Evolutionary conservation across 2,329 filamentous ascomycete genomes (phyloP), one percentile per base, ranked within the genome.

Genomic region (Fusarium sp.): DNA sequence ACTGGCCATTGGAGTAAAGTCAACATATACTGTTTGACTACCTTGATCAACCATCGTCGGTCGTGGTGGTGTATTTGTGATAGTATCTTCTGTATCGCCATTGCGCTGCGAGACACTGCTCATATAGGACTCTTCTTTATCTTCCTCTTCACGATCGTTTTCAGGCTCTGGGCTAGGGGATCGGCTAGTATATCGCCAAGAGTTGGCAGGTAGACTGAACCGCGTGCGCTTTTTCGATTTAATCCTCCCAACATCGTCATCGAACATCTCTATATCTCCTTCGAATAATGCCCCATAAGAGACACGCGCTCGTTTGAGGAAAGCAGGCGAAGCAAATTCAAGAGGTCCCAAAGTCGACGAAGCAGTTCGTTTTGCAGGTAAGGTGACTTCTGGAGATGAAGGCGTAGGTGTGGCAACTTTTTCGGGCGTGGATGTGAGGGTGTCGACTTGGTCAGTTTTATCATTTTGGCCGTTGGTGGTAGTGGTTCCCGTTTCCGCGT

Each of bases 311-410:
- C 92, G 87, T 79, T 93, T 95, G 25, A 94, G 82, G 74, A 97
- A 97, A 1, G 93, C 93, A 1, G 94, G 94, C 5, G 94, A 97
- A 8, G 88, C 85, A 83, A 90, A 96, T 73, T 92, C 88, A 22
- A 85, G 82, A 47, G 83, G 75, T 13, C 83, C 83, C 49, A 83
- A 73, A 5, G 77, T 77, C 25, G 80, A 68, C 10, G 83, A 77
- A 25, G 79, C 80, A 10, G 73, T 66, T 64, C 81, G 80, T 52
- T 84, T 84, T 22, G 74, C 72, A 8, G 80, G 77, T 3, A 78
- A 53, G 15, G 65, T 61, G 27, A 62, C 53, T 27, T 74, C 69
- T 18, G 74, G 70, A 20, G 75, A 70, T 38, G 64, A 59, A 17
- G 72, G 59, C 58, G 46, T 62, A 36, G 63, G 74, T 39, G 64